phyloP scores from a whole-genome alignment of 1,284 basidiomycete species.

The Tilletia caries region DNA sequence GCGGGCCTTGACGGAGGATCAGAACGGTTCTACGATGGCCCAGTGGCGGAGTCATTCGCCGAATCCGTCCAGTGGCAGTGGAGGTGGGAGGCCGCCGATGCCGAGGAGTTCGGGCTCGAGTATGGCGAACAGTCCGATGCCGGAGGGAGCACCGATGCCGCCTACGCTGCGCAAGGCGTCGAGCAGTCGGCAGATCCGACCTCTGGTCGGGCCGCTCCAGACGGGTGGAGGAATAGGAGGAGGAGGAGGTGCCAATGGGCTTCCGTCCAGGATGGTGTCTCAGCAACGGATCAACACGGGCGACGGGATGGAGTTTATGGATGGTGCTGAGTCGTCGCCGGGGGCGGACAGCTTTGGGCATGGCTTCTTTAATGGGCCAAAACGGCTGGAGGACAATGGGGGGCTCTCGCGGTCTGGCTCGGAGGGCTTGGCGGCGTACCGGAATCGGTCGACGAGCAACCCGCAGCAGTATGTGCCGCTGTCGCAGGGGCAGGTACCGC shows the following conservation, averaged over 20 bases:
- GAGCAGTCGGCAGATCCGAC: constrained; percentile 35
- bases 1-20: constrained; percentile 42
- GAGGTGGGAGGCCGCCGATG: constrained; percentile 32
- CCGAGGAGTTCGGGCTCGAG: constrained; percentile 26
- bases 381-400: not conserved
- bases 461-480: constrained; percentile 31
- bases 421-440: constrained; percentile 19
- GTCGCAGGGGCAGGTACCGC: constrained; percentile 27
- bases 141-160: not conserved
- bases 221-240: not conserved
- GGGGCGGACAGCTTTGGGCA: not conserved
- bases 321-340: not conserved
- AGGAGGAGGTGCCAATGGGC: not conserved
- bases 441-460: constrained; percentile 36
- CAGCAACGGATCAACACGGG: constrained; percentile 12
- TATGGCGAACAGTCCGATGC: constrained; percentile 2
- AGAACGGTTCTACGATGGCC: constrained; percentile 37
- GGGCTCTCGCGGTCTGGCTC: constrained; percentile 28
- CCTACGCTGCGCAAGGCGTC: constrained; percentile 37
- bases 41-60: constrained; percentile 47
- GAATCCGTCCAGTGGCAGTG: no score
- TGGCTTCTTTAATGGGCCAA: not conserved
- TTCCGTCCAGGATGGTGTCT: not conserved
- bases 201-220: constrained; percentile 18
- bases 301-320: constrained; percentile 11